Evolutionary conservation across 192 early-diverging fungal species (phyloP), one percentile per base, ranked within the genome.

Genomic region (Podila epicladia): DNA sequence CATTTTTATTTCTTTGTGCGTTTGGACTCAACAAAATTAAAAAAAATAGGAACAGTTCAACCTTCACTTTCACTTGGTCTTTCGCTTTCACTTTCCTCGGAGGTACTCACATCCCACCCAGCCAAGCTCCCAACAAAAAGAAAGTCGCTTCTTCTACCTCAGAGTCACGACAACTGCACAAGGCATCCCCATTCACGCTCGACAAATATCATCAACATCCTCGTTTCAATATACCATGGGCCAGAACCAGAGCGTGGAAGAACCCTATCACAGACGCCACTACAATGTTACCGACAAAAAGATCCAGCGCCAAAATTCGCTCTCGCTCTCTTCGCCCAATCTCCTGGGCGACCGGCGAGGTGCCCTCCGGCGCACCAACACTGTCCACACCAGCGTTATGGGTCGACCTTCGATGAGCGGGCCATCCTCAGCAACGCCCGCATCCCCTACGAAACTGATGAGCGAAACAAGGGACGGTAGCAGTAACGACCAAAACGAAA

Each of bases 251-350:
- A 77, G 75, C 58, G 33, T 49, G 37, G 59, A 58, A 22, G 75
- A 77, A 13, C 75, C 67, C 28, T 77, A 77, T 15, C 75, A 77
- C 28, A 70, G 49, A 58, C 75, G 69, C 41, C 75, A 77, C 35
- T 77, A 77, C 69, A 77, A 61, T 41, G 63, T 41, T 20, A 77
- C 75, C 3, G 65, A 77, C 64, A 31, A 37, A 32, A 68, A 77
- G 50, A 77, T 77, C 33, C 68, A 77, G 37, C 75, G 75, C 0
- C 75, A 77, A 66, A 77, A 77, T 51, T 77, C 75, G n/a, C 31
- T 77, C 58, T 77, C 75, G 7, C 29, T 69, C 29, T 71, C 75
- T 4, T 58, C 75, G 3, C 62, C 75, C 3, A 71, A 70, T 6
- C 74, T 67, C 31, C 53, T 70, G 3, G 33, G 64, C 5, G 19